Percentiles rank a stretch among this genome's conserved stretches.
phyloP scores from a whole-genome alignment of 352 stramenopile genomes.

The Pythium pyrilobum region DNA sequence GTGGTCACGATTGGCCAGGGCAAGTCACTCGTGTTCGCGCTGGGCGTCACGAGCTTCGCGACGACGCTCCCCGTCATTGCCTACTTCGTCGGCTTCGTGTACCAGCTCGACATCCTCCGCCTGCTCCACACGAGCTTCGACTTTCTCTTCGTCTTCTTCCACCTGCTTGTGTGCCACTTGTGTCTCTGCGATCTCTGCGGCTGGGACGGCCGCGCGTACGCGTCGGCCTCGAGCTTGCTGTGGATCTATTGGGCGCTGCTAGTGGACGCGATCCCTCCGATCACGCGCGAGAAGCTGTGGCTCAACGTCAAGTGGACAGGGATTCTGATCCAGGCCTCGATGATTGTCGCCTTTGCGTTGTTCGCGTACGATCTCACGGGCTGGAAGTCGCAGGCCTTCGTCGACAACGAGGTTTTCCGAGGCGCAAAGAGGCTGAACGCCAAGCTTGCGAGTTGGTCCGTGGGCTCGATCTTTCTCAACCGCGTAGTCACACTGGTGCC shows the following conservation, averaged over 20 bases:
- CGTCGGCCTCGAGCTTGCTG: not conserved
- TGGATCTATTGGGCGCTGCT: constrained; percentile 22
- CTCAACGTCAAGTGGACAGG: not conserved
- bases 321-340: not conserved
- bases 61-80: not conserved
- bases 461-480: constrained; percentile 16
- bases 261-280: constrained; percentile 7
- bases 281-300: not conserved
- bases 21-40: not conserved
- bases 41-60: not conserved
- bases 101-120: constrained; percentile 4
- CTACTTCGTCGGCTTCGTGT: not conserved
- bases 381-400: not conserved
- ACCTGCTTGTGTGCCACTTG: not conserved
- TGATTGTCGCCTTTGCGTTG: not conserved
- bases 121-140: constrained; percentile 1
- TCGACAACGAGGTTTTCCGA: not conserved
- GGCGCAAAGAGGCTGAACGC: not conserved
- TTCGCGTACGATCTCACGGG: not conserved
- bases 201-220: constrained; percentile 1
- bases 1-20: not conserved
- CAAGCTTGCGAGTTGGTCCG: not conserved
- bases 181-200: not conserved
- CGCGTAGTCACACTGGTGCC: constrained; percentile 9
- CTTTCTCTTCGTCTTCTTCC: constrained; percentile 7